A percentile compares a stretch with the other conserved stretches of the same genome.
These are phyloP conservation scores for Cichorium intybus DNA, from an alignment of 140 eudicot species.

Conservation along the genomic window DNA sequence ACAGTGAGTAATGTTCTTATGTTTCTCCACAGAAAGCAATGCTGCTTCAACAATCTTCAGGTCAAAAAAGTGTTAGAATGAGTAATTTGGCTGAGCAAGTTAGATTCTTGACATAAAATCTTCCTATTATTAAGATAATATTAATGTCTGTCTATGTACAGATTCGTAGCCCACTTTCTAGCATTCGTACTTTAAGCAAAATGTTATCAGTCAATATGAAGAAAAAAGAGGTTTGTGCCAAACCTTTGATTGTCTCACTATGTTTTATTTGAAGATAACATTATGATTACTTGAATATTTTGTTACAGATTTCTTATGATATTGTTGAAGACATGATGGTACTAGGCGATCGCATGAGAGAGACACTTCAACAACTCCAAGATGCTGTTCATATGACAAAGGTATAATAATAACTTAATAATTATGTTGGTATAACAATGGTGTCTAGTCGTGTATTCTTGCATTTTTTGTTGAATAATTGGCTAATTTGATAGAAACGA, in stretches of 20 bases:
- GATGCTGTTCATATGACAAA: conserved; percentile 93
- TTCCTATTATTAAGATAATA: not conserved
- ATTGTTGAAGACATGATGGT: conserved; percentile 82
- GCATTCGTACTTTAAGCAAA: conserved; percentile 83
- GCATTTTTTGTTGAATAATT: no score
- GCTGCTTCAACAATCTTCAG: conserved; percentile 91
- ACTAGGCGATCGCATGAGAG: conserved; percentile 74
- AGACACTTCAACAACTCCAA: conserved; percentile 87
- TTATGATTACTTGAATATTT: conserved; percentile 13
- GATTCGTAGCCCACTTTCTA: conserved; percentile 95
- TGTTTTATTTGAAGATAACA: not conserved
- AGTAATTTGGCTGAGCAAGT: conserved; percentile 92
- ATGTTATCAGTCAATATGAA: conserved; percentile 70
- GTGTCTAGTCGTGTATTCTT: no score
- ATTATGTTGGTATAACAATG: not conserved
- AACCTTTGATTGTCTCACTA: not conserved
- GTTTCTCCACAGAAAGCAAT: conserved; percentile 69
- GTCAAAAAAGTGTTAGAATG: conserved; percentile 97
- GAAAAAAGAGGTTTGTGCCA: conserved; percentile 71
- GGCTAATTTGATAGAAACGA: no score
- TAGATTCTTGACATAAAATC: conserved; percentile 33
- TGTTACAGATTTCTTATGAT: conserved; percentile 72
- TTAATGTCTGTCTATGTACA: conserved; percentile 28
- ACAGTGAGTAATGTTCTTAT: conserved; percentile 9
- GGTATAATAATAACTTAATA: conserved; percentile 34